Percentiles rank a stretch among this genome's conserved stretches.
Evolutionary conservation across 495 filamentous ascomycete genomes (phyloP).

Genomic region (Opeltia flavorubescens): DNA sequence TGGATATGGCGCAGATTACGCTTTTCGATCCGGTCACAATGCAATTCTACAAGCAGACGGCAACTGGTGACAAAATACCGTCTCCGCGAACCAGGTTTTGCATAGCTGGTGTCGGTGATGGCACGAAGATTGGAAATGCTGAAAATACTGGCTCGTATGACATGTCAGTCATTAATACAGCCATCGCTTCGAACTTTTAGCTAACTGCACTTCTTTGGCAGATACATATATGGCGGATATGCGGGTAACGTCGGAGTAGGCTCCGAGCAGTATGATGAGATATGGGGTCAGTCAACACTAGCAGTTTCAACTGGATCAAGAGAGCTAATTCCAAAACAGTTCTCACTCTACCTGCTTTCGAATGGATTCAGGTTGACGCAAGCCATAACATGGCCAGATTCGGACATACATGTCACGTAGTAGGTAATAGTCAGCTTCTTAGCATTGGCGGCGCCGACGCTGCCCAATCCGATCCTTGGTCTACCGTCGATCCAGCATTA

Average conservation of each 20-base stretch:
- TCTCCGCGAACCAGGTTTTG: conserved; percentile 5
- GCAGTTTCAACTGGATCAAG: background rate
- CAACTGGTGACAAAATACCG: conserved; percentile 1
- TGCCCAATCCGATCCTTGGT: background rate
- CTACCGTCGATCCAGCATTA: background rate
- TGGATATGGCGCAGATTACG: conserved; percentile 1
- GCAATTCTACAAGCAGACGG: background rate
- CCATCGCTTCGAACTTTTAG: background rate
- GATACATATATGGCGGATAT: conserved; percentile 5
- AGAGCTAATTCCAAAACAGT: background rate
- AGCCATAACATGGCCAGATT: conserved; percentile 17
- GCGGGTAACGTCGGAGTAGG: background rate
- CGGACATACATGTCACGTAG: conserved; percentile 25
- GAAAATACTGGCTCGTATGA: conserved; percentile 1
- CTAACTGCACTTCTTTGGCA: background rate
- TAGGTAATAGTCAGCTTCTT: conserved; percentile 12
- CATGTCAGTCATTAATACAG: background rate
- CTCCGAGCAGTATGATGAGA: conserved; percentile 17
- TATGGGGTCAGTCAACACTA: conserved; percentile 10
- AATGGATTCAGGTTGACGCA: conserved; percentile 12
- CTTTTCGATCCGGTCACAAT: conserved; percentile 3
- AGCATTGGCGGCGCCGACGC: background rate
- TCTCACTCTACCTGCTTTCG: conserved; percentile 21
- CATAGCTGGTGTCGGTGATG: conserved; percentile 5
- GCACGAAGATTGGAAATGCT: background rate